Evolutionary conservation across 1,284 basidiomycete genomes (phyloP), one percentile per base, ranked within the genome.

Genomic region (Golubevia sp.): DNA sequence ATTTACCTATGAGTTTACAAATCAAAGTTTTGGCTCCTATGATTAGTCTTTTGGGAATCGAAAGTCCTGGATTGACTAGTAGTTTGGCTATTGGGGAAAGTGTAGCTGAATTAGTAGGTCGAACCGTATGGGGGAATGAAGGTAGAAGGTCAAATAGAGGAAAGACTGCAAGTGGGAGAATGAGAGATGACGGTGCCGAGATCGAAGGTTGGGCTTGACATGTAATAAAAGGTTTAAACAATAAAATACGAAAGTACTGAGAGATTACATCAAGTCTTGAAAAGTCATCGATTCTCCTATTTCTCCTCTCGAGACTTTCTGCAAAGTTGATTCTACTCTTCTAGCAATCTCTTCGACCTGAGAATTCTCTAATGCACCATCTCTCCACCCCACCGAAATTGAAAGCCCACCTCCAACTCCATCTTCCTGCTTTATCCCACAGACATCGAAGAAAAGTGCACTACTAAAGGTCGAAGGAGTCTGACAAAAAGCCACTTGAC

Each of bases 31-130:
- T 34, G 4, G 50, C 75, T 3, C 64, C 67, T 1, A 72, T 83
- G 67, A 63, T 83, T 44, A 77, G 67, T 76, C 84, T 95, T 68
- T 72, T 85, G 3, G 87, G 87, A 1, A 88, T 88, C 68, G 86
- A 87, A 64, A 85, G 84, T 44, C 87, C 88, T 0, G 87, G 87
- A 0, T 64, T 88, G 64, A 88, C 87, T 6, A 84, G 83, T 21
- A 79, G 83, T 21, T 68, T 88, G 52, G 87, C 87, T 2, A 85
- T 87, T 18, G 87, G 84, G 0, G 85, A 87, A 70, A 53, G 82
- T 25, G 86, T 88, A 4, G 83, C 79, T 23, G 70, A 73, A n/a
- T 74, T 86, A 64, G 71, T 88, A 1, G 67, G 83, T 1, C 71
- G 66, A 27, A 73, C 85, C 3, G 82, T 87, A 1, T 85, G 84